Evolutionary conservation across 1,284 basidiomycete genomes (phyloP).

Genomic region (Fistulina hepatica): DNA sequence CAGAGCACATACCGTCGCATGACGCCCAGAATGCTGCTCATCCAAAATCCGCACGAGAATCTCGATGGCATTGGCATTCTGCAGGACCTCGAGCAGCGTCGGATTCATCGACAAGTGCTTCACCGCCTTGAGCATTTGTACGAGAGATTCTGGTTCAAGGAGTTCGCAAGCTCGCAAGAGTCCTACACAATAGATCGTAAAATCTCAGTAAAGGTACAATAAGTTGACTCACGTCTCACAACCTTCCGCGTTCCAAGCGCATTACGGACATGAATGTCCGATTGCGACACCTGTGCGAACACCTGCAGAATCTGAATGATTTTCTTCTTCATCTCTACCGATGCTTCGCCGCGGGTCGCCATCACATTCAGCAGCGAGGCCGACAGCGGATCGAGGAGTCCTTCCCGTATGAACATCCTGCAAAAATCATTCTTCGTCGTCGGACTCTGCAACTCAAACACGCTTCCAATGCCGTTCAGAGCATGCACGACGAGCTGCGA

Average conservation of each 20-base stretch:
- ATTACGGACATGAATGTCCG: conserved; percentile 84
- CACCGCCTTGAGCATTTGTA: conserved; percentile 86
- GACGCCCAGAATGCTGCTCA: conserved; percentile 67
- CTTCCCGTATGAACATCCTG: conserved; percentile 95
- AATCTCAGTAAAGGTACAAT: not conserved
- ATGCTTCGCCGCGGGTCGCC: conserved; percentile 55
- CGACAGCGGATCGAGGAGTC: conserved; percentile 85
- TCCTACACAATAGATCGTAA: conserved; percentile 34
- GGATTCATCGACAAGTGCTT: conserved; percentile 94
- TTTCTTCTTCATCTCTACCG: conserved; percentile 72
- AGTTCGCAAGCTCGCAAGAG: conserved; percentile 75
- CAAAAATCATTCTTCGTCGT: conserved; percentile 98
- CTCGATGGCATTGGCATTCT: conserved; percentile 94
- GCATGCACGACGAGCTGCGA: conserved; percentile 89
- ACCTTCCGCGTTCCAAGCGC: conserved; percentile 86
- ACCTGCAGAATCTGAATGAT: conserved; percentile 87
- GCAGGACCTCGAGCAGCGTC: conserved; percentile 81
- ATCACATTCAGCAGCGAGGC: conserved; percentile 84
- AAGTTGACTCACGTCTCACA: conserved; percentile 60
- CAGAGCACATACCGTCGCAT: conserved; percentile 59
- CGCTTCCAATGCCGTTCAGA: conserved; percentile 87
- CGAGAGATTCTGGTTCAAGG: conserved; percentile 75
- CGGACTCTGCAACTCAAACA: conserved; percentile 90
- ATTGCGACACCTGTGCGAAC: conserved; percentile 92
- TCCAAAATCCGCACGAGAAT: conserved; percentile 78